Percentiles rank a stretch among this genome's conserved stretches.
Conservation (phyloP, 345 rosid genomes). For the Citrus maxima region DNA sequence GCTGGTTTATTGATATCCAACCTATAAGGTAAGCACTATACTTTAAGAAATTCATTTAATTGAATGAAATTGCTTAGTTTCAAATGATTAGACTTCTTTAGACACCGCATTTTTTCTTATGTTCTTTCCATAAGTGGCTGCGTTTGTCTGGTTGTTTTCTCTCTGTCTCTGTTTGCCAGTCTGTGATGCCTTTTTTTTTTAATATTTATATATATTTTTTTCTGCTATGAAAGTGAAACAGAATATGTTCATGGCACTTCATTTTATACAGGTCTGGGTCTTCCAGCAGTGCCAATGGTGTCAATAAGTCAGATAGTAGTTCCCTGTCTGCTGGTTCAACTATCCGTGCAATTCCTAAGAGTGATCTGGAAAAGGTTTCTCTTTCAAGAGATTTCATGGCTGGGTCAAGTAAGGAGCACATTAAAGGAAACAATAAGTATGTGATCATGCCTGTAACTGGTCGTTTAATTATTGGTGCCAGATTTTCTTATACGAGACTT, state of each 20-base stretch:
- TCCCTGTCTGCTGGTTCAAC: constrained; percentile 26
- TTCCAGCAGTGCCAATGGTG: constrained; percentile 26
- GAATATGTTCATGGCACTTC: constrained; percentile 3
- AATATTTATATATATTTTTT: background rate
- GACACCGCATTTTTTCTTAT: background rate
- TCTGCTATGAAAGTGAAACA: background rate
- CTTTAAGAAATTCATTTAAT: background rate
- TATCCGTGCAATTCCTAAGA: constrained; percentile 29
- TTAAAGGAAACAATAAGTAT: constrained; percentile 45
- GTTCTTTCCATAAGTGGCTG: background rate
- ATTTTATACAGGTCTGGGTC: constrained; percentile 41
- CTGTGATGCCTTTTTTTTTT: background rate
- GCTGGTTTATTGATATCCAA: background rate
- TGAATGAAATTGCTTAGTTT: background rate
- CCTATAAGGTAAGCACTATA: background rate
- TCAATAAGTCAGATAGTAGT: constrained; percentile 33
- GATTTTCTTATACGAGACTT: background rate
- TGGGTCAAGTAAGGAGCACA: constrained; percentile 40
- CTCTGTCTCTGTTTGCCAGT: background rate
- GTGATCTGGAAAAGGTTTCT: constrained; percentile 40
- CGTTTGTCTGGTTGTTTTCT: background rate
- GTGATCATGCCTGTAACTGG: constrained; percentile 12
- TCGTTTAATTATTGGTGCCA: background rate
- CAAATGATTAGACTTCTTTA: background rate
- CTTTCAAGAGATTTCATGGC: constrained; percentile 34